Evolutionary conservation across 768 basidiomycete genomes (phyloP), one percentile per base, ranked within the genome.

Genomic region (Tylopilus balloui): DNA sequence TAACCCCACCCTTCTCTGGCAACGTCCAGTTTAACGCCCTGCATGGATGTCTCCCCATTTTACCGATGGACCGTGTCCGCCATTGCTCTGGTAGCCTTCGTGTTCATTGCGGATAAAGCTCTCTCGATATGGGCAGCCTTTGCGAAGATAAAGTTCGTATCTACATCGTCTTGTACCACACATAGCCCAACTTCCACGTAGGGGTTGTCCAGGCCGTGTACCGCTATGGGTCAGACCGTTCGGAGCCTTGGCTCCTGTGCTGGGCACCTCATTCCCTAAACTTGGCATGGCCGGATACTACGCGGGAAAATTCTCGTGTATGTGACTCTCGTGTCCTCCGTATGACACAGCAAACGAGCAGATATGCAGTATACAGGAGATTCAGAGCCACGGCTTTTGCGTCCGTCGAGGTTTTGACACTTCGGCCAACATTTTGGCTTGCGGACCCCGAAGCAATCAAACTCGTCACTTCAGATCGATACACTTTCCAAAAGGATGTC

Each of bases 381-480:
- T 68, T 70, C 34, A 68, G 74, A 23, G 69, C 66, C 47, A 77
- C 76, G 0, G 62, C 61, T 17, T 54, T 75, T 19, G 66, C 68
- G 13, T 70, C 75, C 6, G 62, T 74, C 23, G 42, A 48, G 1
- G 47, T 77, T 36, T 64, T 55, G 54, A 42, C 55, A 9, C 60
- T 66, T 21, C 62, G 56, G 11, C 70, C 63, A 0, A 60, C 60
- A 10, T 69, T 71, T 49, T 78, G 74, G 73, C 28, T 78, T 14
- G 65, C 73, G 12, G 77, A 78, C 41, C 62, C 70, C 1, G 71
- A 77, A 29, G 71, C 73, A 7, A 52, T 77, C 21, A 73, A 72
- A 46, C 47, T 56, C 3, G 55, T 77, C 19, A 57, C 56, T 12
- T 56, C 61, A 0, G 68, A 71, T 32, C 54, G 72, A 19, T 52